phyloP scores from a whole-genome alignment of 2,329 filamentous ascomycete genomes.

The Curvularia sp. region DNA sequence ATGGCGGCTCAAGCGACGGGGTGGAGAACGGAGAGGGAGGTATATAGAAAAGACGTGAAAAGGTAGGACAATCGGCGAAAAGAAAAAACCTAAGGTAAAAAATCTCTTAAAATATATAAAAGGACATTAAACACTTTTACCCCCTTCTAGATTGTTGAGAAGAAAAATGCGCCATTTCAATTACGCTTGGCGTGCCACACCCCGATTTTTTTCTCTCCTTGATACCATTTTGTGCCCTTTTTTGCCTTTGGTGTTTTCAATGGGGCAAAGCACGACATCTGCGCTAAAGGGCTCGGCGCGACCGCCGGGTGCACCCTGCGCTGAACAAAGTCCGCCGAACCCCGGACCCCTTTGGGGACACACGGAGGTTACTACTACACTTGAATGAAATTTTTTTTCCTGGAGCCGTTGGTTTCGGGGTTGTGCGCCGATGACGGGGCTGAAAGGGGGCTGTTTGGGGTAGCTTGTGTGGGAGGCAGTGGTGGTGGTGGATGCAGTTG shows the following conservation, averaged over 20 bases:
- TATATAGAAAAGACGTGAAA: background rate
- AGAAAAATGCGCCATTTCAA: background rate
- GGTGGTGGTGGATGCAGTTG: background rate
- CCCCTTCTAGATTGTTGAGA: background rate
- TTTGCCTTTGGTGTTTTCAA: background rate
- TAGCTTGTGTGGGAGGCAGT: background rate
- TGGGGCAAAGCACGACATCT: background rate
- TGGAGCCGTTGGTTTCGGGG: background rate
- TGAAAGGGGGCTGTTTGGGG: background rate
- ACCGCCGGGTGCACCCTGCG: background rate
- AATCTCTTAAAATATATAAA: background rate
- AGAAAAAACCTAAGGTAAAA: background rate
- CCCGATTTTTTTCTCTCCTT: background rate
- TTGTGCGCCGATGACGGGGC: background rate
- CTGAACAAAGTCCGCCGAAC: background rate
- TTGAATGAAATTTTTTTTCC: background rate
- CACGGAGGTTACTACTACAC: background rate
- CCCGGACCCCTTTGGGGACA: background rate
- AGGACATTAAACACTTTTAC: too few species aligned
- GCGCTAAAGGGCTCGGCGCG: background rate
- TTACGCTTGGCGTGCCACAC: background rate
- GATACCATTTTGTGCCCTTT: background rate
- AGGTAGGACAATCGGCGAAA: background rate
- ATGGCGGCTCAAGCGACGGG: constrained; percentile 11
- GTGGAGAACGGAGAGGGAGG: background rate